phyloP scores from a whole-genome alignment of 148 eudicot genomes.

The Diospyros kaki region DNA sequence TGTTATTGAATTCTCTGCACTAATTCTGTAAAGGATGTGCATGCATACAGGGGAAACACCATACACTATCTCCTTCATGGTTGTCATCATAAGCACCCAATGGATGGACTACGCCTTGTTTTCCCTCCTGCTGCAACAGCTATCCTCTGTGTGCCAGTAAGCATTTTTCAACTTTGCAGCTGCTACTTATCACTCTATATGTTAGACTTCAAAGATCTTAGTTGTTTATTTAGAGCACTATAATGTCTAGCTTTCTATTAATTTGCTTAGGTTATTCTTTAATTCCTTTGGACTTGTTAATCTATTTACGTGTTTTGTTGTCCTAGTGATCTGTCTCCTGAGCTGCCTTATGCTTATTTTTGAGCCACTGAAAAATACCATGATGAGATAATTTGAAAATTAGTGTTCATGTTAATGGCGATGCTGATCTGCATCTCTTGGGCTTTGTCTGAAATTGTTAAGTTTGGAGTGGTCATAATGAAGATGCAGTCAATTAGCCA shows the following conservation, averaged over 20 bases:
- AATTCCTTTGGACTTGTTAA: neutral
- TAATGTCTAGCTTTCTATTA: neutral
- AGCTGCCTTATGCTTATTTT: too few relatives aligned
- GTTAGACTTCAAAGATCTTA: neutral
- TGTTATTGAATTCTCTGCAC: neutral
- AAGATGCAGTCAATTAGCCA: too few relatives aligned
- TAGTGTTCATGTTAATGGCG: too few relatives aligned
- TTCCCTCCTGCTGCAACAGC: constrained; percentile 90
- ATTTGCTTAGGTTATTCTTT: neutral
- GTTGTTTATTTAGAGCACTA: neutral
- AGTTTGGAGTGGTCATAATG: too few relatives aligned
- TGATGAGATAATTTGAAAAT: too few relatives aligned
- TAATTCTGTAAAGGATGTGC: neutral
- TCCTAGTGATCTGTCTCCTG: too few relatives aligned
- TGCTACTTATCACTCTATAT: neutral
- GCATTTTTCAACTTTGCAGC: constrained; percentile 13
- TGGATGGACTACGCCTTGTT: constrained; percentile 87
- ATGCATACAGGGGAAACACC: constrained; percentile 54
- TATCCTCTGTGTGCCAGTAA: constrained; percentile 52
- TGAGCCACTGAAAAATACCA: too few relatives aligned
- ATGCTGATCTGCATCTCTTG: too few relatives aligned
- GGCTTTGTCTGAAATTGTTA: too few relatives aligned
- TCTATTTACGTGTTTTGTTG: too few relatives aligned
- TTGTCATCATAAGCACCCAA: constrained; percentile 91
- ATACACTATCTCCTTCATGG: constrained; percentile 85